A percentile compares a stretch with the other conserved stretches of the same genome.
Conservation (phyloP, 192 early-diverging fungal genomes). For the Gamsiella multidivaricata region DNA sequence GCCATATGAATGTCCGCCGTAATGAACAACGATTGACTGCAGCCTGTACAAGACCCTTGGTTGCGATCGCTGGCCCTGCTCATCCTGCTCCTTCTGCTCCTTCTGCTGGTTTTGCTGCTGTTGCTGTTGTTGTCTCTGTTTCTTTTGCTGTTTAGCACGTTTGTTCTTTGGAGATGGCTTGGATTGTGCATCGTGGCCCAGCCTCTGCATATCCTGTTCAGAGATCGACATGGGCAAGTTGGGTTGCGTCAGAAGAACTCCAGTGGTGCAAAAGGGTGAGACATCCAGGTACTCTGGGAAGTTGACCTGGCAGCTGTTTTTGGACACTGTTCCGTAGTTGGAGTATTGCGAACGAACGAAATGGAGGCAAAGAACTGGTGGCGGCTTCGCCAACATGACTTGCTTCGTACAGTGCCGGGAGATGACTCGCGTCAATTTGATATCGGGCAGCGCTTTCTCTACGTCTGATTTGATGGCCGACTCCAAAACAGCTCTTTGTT, state of each 20-base stretch:
- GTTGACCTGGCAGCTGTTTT: constrained; percentile 85
- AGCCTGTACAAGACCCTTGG: constrained; percentile 62
- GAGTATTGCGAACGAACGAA: constrained; percentile 84
- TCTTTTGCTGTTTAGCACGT: not conserved
- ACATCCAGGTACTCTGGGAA: constrained; percentile 86
- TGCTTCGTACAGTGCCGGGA: constrained; percentile 76
- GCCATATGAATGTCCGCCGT: constrained; percentile 78
- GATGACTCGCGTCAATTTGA: constrained; percentile 55
- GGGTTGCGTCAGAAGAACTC: constrained; percentile 64
- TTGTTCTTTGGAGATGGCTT: not conserved
- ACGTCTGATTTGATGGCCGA: constrained; percentile 60
- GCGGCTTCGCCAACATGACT: constrained; percentile 82
- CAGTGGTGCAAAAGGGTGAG: constrained; percentile 74
- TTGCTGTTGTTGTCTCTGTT: not conserved
- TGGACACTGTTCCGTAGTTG: constrained; percentile 76
- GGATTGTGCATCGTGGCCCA: constrained; percentile 7
- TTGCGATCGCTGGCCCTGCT: not conserved
- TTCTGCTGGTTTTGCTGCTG: not conserved
- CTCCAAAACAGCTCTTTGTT: constrained; percentile 33
- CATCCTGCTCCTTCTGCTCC: not conserved
- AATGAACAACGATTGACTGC: constrained; percentile 76
- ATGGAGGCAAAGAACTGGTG: constrained; percentile 83
- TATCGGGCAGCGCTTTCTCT: constrained; percentile 53
- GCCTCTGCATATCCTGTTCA: constrained; percentile 19
- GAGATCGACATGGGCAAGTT: constrained; percentile 64